These are phyloP conservation scores for Globisporangium paddicum DNA, from an alignment of 352 stramenopile species.

Conservation along the genomic window DNA sequence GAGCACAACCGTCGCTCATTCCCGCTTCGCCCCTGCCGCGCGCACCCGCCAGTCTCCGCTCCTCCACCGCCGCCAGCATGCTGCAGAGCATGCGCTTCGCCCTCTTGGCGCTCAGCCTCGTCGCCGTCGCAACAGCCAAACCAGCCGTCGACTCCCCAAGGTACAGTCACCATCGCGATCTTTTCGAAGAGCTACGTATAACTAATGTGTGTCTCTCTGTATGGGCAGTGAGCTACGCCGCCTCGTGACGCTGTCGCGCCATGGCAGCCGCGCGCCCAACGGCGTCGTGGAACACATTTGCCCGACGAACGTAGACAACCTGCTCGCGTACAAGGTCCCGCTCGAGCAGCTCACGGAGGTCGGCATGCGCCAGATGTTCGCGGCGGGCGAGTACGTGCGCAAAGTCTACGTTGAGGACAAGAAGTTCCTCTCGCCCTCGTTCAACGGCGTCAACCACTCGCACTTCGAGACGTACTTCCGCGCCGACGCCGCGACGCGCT, in stretches of 20 bases:
- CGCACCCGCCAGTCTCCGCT: not conserved
- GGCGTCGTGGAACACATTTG: constrained; percentile 50
- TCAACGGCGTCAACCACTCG: constrained; percentile 65
- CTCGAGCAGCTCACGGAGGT: constrained; percentile 78
- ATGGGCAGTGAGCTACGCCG: constrained; percentile 60
- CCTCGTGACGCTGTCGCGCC: constrained; percentile 71
- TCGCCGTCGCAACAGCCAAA: not conserved
- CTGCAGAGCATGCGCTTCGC: constrained; percentile 8
- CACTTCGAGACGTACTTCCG: constrained; percentile 87
- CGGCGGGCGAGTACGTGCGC: constrained; percentile 64
- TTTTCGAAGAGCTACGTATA: not conserved
- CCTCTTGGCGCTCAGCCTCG: constrained; percentile 3
- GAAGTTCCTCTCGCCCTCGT: constrained; percentile 60
- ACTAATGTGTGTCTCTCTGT: not conserved
- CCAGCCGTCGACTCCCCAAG: not conserved
- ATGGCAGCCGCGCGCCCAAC: constrained; percentile 79
- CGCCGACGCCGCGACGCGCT: constrained; percentile 73
- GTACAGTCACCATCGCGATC: not conserved
- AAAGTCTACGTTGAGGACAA: constrained; percentile 62
- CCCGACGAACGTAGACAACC: constrained; percentile 60
- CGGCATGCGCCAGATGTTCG: constrained; percentile 74
- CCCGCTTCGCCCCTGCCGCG: not conserved
- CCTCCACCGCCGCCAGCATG: not conserved
- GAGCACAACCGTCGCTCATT: not conserved
- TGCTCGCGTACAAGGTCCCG: constrained; percentile 74